Percentiles rank a stretch among this genome's conserved stretches.
phyloP scores from a whole-genome alignment of 2,329 filamentous ascomycete genomes.

The Pseudogymnoascus sp. region DNA sequence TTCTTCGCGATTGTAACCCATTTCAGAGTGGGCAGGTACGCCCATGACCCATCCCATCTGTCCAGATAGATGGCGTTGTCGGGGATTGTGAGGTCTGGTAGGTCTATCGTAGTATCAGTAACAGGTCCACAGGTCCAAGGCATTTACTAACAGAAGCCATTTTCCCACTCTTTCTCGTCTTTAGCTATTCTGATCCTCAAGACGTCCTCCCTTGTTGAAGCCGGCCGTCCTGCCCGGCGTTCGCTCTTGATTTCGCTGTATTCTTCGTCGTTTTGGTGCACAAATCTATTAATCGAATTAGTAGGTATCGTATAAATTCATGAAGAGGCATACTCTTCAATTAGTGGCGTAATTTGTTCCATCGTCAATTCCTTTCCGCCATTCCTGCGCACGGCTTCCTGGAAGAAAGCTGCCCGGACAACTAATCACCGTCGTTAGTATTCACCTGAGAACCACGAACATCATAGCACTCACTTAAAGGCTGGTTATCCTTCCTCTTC shows the following conservation, averaged over 20 bases:
- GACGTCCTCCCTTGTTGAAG: constrained; percentile 68
- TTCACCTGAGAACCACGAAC: neutral
- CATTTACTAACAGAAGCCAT: constrained; percentile 64
- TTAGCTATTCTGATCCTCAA: constrained; percentile 62
- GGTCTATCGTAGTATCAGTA: constrained; percentile 35
- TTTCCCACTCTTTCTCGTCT: constrained; percentile 72
- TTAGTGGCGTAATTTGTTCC: constrained; percentile 52
- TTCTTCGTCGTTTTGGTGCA: constrained; percentile 65
- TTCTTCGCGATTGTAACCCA: constrained; percentile 67
- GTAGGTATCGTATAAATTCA: constrained; percentile 16
- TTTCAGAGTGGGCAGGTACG: constrained; percentile 64
- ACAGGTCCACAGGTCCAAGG: neutral
- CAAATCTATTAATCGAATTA: constrained; percentile 43
- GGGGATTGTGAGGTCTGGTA: constrained; percentile 67
- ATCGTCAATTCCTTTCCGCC: constrained; percentile 43
- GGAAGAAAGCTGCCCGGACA: constrained; percentile 63
- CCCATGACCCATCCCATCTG: constrained; percentile 79
- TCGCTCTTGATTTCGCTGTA: constrained; percentile 57
- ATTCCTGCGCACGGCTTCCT: constrained; percentile 53
- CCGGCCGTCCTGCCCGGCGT: constrained; percentile 70
- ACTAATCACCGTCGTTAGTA: constrained; percentile 39
- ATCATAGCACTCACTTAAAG: constrained; percentile 51
- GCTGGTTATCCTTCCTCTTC: constrained; percentile 66
- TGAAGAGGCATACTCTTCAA: constrained; percentile 47
- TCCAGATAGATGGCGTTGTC: constrained; percentile 59